Conservation (phyloP, 306 rosid species). For the Prunus persica region DNA sequence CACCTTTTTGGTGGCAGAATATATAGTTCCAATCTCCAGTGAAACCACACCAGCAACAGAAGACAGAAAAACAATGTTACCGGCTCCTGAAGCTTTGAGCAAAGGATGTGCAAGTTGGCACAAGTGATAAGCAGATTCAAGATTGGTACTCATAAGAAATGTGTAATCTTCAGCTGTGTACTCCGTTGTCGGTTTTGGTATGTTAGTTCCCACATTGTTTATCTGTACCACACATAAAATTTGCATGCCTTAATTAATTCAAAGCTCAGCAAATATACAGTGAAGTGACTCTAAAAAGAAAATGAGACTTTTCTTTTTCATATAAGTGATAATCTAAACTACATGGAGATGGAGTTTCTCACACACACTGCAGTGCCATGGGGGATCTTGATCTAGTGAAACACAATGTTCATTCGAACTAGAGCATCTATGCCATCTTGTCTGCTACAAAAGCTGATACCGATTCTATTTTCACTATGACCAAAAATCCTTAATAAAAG, state of each 20-base stretch:
- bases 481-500: not conserved
- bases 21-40: conserved; percentile 7
- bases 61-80: conserved; percentile 36
- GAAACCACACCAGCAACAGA: conserved; percentile 28
- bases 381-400: no score
- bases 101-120: conserved; percentile 53
- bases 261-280: not conserved
- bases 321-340: no score
- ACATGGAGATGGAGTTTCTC: no score
- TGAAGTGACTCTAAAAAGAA: no score
- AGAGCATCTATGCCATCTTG: not conserved
- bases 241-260: no score
- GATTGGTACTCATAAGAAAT: conserved; percentile 28
- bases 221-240: conserved; percentile 20
- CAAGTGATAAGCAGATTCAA: conserved; percentile 38
- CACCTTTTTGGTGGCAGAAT: conserved; percentile 51
- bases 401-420: not conserved
- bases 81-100: conserved; percentile 42
- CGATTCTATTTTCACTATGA: not conserved
- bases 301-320: not conserved
- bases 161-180: conserved; percentile 33
- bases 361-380: no score
- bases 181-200: conserved; percentile 9
- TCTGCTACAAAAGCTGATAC: not conserved
- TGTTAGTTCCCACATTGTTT: conserved; percentile 35